These are phyloP conservation scores for Pseudogymnoascus sp. DNA, from an alignment of 2,329 filamentous ascomycete genomes.

Conservation along the genomic window DNA sequence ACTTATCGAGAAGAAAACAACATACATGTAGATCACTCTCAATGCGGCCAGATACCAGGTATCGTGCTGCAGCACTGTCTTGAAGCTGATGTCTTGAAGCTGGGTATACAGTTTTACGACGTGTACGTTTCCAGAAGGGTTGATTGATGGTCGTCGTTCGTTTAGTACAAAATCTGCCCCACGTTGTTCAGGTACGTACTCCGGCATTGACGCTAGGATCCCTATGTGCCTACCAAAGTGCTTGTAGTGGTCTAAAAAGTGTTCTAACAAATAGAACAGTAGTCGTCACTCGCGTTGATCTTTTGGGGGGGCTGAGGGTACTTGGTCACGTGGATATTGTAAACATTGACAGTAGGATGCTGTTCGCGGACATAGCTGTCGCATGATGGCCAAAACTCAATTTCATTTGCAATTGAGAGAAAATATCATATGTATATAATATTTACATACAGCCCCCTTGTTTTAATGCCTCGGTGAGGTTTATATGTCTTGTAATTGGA, in stretches of 20 bases:
- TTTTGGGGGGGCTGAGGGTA: background rate
- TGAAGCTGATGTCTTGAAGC: background rate
- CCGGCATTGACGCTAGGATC: background rate
- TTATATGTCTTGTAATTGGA: background rate
- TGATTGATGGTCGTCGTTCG: constrained; percentile 7
- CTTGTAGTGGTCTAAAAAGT: too few species aligned
- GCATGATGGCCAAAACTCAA: background rate
- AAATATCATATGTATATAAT: background rate
- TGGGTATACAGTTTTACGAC: background rate
- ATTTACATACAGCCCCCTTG: background rate
- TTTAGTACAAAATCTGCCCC: constrained; percentile 4
- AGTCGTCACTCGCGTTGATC: background rate
- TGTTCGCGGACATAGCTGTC: constrained; percentile 1
- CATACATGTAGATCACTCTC: constrained; percentile 1
- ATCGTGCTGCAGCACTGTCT: background rate
- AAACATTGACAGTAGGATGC: background rate
- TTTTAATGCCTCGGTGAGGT: background rate
- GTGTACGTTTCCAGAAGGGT: constrained; percentile 7
- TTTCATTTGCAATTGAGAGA: background rate
- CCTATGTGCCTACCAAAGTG: background rate
- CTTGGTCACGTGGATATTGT: background rate
- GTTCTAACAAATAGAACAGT: background rate
- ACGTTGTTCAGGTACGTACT: constrained; percentile 8
- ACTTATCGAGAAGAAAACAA: background rate
- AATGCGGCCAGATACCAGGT: constrained; percentile 1